Evolutionary conservation across 768 basidiomycete genomes (phyloP).

Genomic region (Tylopilus cervinicoccineus): DNA sequence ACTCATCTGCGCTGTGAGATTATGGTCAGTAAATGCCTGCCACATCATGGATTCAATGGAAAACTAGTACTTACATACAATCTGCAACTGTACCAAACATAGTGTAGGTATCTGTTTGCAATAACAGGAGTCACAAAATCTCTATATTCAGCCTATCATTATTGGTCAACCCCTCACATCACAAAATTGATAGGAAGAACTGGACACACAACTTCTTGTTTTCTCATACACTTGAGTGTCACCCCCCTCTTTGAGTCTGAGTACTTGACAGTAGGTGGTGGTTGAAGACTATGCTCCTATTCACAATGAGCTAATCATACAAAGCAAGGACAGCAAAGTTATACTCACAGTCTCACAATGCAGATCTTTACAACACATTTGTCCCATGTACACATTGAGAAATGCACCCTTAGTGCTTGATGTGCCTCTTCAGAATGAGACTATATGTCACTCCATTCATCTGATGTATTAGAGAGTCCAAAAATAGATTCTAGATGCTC

Average conservation of each 20-base stretch:
- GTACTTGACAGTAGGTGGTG: conserved; percentile 1
- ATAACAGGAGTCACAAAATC: neutral
- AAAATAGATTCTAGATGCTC: neutral
- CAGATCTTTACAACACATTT: conserved; percentile 1
- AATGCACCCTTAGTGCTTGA: neutral
- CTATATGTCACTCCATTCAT: conserved; percentile 3
- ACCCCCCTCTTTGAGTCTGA: neutral
- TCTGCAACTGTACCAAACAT: neutral
- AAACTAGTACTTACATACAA: neutral
- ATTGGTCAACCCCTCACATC: neutral
- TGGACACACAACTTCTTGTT: neutral
- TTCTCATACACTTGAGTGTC: conserved; percentile 1
- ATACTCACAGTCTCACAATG: conserved; percentile 4
- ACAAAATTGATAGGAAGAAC: neutral
- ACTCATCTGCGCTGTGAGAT: neutral
- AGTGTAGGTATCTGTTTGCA: neutral
- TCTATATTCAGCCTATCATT: neutral
- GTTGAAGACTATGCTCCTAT: conserved; percentile 8
- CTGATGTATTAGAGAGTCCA: too few species aligned
- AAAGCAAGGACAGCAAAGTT: neutral
- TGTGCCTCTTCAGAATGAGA: neutral
- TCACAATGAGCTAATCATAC: neutral
- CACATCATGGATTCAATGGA: neutral
- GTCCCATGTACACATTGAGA: conserved; percentile 1
- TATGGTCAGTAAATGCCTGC: neutral